A percentile compares a stretch with the other conserved stretches of the same genome.
These are phyloP conservation scores for Nigrospora osmanthi DNA, from an alignment of 2,329 filamentous ascomycete genomes.

Conservation along the genomic window DNA sequence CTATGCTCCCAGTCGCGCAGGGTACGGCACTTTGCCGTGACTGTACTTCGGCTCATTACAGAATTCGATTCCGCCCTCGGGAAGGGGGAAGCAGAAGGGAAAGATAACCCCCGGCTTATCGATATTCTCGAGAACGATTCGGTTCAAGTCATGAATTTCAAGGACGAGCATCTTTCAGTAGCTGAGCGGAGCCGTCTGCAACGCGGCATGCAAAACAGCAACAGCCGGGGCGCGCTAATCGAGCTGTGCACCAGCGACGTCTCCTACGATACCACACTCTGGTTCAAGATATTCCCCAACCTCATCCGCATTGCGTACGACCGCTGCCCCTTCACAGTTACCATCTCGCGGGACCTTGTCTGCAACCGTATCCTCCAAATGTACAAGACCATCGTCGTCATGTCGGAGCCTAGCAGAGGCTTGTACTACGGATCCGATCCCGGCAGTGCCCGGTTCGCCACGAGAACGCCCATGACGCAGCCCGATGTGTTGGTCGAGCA, in stretches of 20 bases:
- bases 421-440: constrained; percentile 55
- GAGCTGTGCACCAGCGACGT: constrained; percentile 94
- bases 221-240: constrained; percentile 77
- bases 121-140: constrained; percentile 88
- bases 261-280: constrained; percentile 87
- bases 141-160: constrained; percentile 80
- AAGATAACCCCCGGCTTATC: constrained; percentile 70
- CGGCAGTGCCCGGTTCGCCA: constrained; percentile 41
- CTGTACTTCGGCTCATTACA: constrained; percentile 81
- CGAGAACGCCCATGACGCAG: constrained; percentile 59
- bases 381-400: constrained; percentile 72
- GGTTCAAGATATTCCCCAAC: constrained; percentile 98
- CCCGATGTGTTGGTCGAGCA: constrained; percentile 90
- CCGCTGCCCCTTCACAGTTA: constrained; percentile 84
- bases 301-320: constrained; percentile 86
- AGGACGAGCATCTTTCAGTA: constrained; percentile 83
- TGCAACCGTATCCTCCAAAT: constrained; percentile 90
- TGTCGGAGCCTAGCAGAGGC: constrained; percentile 67
- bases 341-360: constrained; percentile 82
- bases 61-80: constrained; percentile 89
- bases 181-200: constrained; percentile 89
- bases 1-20: constrained; percentile 89
- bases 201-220: constrained; percentile 77
- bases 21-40: constrained; percentile 85
- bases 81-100: constrained; percentile 50